Percentiles rank a stretch among this genome's conserved stretches.
Evolutionary conservation across 2,329 filamentous ascomycete genomes (phyloP).

Genomic region (Colletotrichum sp.): DNA sequence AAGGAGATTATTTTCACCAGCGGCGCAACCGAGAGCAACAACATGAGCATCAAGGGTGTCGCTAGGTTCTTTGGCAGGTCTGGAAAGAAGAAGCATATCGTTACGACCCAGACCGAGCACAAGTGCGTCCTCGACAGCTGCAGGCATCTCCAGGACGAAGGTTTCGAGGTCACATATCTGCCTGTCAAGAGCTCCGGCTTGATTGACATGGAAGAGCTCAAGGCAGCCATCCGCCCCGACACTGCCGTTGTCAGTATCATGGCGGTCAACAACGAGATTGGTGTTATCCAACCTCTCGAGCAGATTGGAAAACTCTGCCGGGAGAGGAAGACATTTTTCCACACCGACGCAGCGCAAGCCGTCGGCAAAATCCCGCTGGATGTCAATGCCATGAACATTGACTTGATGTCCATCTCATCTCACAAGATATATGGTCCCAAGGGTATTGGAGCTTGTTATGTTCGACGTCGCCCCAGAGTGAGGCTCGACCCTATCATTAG

Average conservation of each 20-base stretch:
- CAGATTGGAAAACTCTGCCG: slow-evolving; percentile 94
- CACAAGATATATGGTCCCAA: slow-evolving; percentile 99
- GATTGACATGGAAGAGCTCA: slow-evolving; percentile 81
- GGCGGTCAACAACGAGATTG: slow-evolving; percentile 99
- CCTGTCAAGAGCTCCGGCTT: slow-evolving; percentile 89
- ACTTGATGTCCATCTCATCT: slow-evolving; percentile 97
- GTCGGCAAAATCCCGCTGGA: slow-evolving; percentile 98
- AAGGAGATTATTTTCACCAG: slow-evolving; percentile 99
- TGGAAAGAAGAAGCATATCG: slow-evolving; percentile 98
- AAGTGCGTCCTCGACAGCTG: slow-evolving; percentile 99
- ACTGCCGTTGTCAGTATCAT: slow-evolving; percentile 95
- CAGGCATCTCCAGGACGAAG: slow-evolving; percentile 94
- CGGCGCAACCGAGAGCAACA: slow-evolving; percentile 97
- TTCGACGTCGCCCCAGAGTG: slow-evolving; percentile 89
- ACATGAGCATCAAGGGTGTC: slow-evolving; percentile 99
- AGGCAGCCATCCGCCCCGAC: slow-evolving; percentile 88
- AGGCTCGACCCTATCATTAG: slow-evolving; percentile 95
- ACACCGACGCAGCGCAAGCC: slow-evolving; percentile 94
- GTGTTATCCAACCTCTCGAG: slow-evolving; percentile 95
- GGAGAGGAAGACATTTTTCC: slow-evolving; percentile 94
- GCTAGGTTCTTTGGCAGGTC: slow-evolving; percentile 91
- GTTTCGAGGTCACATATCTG: slow-evolving; percentile 95
- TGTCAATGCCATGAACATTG: slow-evolving; percentile 97
- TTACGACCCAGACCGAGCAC: slow-evolving; percentile 97
- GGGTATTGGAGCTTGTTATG: slow-evolving; percentile 95